Evolutionary conservation across 192 early-diverging fungal species (phyloP), one percentile per base, ranked within the genome.

Genomic region (Umbelopsis sp.): DNA sequence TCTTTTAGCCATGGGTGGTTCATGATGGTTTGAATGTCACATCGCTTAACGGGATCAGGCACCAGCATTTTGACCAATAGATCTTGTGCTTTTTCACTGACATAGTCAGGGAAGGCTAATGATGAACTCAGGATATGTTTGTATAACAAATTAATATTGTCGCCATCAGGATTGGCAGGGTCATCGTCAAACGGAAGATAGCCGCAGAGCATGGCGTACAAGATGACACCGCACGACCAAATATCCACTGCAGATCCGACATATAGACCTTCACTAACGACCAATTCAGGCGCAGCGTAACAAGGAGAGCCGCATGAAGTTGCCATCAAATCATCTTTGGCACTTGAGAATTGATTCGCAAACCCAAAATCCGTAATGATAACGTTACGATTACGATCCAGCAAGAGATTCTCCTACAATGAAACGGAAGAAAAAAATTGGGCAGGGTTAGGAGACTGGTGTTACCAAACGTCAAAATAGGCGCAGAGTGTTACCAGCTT

Each of bases 291-390:
- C 8, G 98, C 98, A 3, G 98, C 98, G 78, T 99, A 99, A 78
- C 97, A 98, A 23, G 98, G 98, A 66, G 94, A 96, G 15, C 98
- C 98, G 78, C 98, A 99, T 41, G 91, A 93, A 8, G 98, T 99
- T 6, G 91, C 83, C 87, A 99, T 91, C 65, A 98, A 80, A 75
- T 93, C 91, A 77, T 88, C 87, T 71, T 84, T 81, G 1, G 91
- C 83, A 12, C 85, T 84, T 18, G 85, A 80, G 51, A 94, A 93
- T 82, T 93, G 90, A 71, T 96, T 97, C 18, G 97, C 96, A 81
- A 99, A 99, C 13, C 97, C 97, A 91, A 99, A 99, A 77, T 99
- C 97, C 9, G 97, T 97, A 78, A 99, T 98, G 69, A 96, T 91
- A 52, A 99, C 89, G 73, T 97, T 95, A 53, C 93, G 85, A 73